A percentile compares a stretch with the other conserved stretches of the same genome.
Evolutionary conservation across 495 filamentous ascomycete species (phyloP).

Genomic region (Neurospora sp.): DNA sequence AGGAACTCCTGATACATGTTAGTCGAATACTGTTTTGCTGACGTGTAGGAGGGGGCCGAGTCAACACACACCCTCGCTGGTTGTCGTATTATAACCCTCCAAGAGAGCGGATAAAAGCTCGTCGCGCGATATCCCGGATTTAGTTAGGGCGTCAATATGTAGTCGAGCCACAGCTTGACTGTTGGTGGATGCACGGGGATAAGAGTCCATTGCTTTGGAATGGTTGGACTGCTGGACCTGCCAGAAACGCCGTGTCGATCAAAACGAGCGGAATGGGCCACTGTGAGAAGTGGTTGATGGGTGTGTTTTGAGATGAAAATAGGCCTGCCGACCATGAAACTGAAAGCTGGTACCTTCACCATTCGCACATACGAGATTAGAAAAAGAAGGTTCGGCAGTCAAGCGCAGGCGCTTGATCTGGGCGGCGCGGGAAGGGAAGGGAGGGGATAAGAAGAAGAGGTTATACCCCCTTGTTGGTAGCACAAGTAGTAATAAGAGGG

Average conservation of each 20-base stretch:
- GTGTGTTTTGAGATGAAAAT: neutral
- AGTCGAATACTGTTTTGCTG: neutral
- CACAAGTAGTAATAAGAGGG: neutral
- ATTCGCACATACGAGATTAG: neutral
- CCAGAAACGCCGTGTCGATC: neutral
- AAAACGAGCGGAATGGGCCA: neutral
- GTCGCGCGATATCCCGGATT: constrained; percentile 21
- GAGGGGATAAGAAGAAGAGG: neutral
- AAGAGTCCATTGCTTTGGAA: neutral
- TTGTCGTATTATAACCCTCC: constrained; percentile 14
- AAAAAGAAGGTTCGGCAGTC: constrained; percentile 1
- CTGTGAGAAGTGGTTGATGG: neutral
- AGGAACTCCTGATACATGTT: neutral
- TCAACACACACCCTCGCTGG: constrained; percentile 6
- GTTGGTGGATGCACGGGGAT: constrained; percentile 12
- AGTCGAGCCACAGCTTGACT: constrained; percentile 22
- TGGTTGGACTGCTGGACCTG: neutral
- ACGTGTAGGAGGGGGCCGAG: neutral
- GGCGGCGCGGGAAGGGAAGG: neutral
- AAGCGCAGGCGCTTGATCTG: neutral
- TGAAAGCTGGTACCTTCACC: neutral
- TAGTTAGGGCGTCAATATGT: constrained; percentile 23
- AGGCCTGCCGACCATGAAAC: neutral
- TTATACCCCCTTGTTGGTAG: neutral
- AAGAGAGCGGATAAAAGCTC: constrained; percentile 21